Base-by-base conservation (phyloP, 75 land plant genomes). In the Cupressus sempervirens region DNA sequence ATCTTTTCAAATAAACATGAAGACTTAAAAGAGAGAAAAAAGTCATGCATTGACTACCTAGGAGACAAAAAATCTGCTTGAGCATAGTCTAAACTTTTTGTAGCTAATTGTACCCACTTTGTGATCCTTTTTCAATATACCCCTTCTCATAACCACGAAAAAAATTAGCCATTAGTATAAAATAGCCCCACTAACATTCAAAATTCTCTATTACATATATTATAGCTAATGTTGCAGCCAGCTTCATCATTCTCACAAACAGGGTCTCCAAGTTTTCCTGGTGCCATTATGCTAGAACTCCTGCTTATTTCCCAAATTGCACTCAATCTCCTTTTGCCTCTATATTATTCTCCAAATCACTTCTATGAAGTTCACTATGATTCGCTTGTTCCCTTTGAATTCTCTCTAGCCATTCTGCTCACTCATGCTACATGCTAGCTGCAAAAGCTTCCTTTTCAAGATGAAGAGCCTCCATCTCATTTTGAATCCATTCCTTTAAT, bases 371-470 rank as follows among this genome's bases (percentile, higher is more conserved):
- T 36, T 97, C 95, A 85, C 91, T 79, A 48, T 96, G 83, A 38
- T 90, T 89, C 50, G 89, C 94, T 80, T 88, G 87, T 77, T 94
- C 98, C 40, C 84, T 90, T 46, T 92, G 83, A 36, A 90, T 84
- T 73, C 88, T 88, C 50, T 92, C 90, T 86, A 87, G 48, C 74
- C 90, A 38, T 48, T 88, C 90, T 29, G 79, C 82, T 65, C 91
- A 84, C 48, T 97, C 96, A 86, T 88, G 91, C 83, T 91, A 91
- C 91, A 93, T 87, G 32, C 43, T 84, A 9, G 88, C 91, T 30
- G 87, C 87, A 87, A 93, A 95, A 53, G 92, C 87, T 82, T 91
- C 93, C 77, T 92, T 90, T 34, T 90, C 91, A 77, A 90, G 34
- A 52, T 83, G 72, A 20, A 98, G 85, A 72, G 85, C 89, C 67